These are phyloP conservation scores for Castanopsis chinensis DNA, from an alignment of 306 rosid species.

Conservation along the genomic window DNA sequence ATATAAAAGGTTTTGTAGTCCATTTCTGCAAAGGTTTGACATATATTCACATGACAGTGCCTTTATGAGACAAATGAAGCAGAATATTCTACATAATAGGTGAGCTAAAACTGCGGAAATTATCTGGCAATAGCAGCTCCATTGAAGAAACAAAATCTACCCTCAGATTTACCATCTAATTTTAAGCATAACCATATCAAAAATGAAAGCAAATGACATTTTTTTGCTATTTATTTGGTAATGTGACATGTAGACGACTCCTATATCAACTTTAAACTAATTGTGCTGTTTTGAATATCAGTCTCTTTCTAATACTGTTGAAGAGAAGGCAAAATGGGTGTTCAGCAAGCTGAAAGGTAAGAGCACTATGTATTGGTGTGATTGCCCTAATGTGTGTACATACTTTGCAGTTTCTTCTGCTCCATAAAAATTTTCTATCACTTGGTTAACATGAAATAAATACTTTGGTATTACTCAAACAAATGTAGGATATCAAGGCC, in stretches of 20 bases:
- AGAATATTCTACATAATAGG: background rate
- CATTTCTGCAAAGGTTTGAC: no score
- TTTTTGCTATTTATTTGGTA: background rate
- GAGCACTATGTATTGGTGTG: background rate
- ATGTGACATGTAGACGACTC: background rate
- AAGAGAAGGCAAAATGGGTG: conserved; percentile 79
- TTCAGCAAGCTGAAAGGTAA: conserved; percentile 81
- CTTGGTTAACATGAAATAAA: background rate
- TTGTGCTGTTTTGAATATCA: conserved; percentile 27
- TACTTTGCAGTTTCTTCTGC: background rate
- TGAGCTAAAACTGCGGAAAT: background rate
- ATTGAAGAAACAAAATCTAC: background rate
- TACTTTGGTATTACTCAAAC: background rate
- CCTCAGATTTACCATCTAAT: background rate
- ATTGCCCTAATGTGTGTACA: background rate
- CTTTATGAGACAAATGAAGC: background rate
- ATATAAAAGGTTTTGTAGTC: no score
- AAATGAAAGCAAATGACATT: background rate
- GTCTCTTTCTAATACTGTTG: conserved; percentile 75
- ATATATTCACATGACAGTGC: background rate
- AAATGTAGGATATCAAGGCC: background rate
- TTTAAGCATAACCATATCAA: background rate
- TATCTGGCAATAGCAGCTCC: background rate
- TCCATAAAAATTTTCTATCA: background rate
- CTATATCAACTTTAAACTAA: background rate